These are phyloP conservation scores for Macrolepiota dolichaula DNA, from an alignment of 768 basidiomycete species.

Conservation along the genomic window DNA sequence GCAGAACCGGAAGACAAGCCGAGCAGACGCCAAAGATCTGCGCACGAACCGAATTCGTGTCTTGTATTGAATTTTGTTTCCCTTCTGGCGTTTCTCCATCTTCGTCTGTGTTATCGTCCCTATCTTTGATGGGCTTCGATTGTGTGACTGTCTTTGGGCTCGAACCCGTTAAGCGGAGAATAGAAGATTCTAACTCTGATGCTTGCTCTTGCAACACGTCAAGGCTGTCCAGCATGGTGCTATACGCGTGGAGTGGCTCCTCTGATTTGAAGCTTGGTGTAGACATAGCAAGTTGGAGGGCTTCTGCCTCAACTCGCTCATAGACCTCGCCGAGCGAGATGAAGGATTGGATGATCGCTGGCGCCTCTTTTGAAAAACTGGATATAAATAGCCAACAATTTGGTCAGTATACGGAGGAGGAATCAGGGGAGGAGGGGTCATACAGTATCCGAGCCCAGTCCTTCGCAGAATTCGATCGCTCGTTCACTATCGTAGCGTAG, in stretches of 20 bases:
- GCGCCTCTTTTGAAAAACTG: too few species aligned
- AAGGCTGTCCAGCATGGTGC: slow-evolving; percentile 38
- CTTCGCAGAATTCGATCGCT: slow-evolving; percentile 42
- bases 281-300: too few species aligned
- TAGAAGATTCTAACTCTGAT: slow-evolving; percentile 21
- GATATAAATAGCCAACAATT: too few species aligned
- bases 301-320: too few species aligned
- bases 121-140: background rate
- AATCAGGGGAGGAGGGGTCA: too few species aligned
- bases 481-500: slow-evolving; percentile 34
- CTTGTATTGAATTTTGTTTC: slow-evolving; percentile 3
- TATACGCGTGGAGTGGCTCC: slow-evolving; percentile 37
- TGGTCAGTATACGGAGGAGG: background rate
- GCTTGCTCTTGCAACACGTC: slow-evolving; percentile 28
- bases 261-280: slow-evolving; percentile 32
- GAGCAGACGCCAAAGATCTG: too few species aligned
- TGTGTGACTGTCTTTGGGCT: background rate
- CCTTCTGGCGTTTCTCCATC: background rate
- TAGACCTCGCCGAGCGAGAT: too few species aligned
- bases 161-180: slow-evolving; percentile 19
- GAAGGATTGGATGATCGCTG: too few species aligned
- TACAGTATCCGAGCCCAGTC: slow-evolving; percentile 32
- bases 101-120: background rate
- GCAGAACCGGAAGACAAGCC: too few species aligned
- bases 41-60: background rate